Conservation (phyloP, 2,329 filamentous ascomycete genomes). For the Sphaerulina vaccinii region DNA sequence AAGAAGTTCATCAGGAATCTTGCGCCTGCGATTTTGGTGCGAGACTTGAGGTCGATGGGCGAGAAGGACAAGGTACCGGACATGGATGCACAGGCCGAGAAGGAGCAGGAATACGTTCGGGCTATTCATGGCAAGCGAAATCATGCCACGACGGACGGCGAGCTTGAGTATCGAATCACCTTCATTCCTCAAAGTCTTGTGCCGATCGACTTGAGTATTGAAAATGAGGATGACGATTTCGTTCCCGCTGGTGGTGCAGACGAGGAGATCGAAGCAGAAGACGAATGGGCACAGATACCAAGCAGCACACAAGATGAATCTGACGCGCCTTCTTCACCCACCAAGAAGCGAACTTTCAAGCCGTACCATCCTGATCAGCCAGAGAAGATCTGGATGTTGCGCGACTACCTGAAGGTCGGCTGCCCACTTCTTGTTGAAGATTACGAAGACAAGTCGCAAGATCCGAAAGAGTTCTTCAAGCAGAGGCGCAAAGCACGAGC, state of each 20-base stretch:
- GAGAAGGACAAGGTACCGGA: constrained; percentile 22
- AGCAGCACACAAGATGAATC: constrained; percentile 31
- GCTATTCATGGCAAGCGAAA: constrained; percentile 66
- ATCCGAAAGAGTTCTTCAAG: constrained; percentile 32
- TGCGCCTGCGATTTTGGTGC: constrained; percentile 70
- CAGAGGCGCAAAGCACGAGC: constrained; percentile 28
- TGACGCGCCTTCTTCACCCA: constrained; percentile 40
- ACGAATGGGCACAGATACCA: constrained; percentile 21
- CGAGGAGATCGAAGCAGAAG: constrained; percentile 38
- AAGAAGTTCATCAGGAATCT: constrained; percentile 81
- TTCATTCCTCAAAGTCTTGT: constrained; percentile 76
- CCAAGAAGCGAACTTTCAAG: constrained; percentile 46
- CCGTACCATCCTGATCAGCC: constrained; percentile 65
- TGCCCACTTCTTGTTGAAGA: constrained; percentile 64
- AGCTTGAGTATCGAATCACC: constrained; percentile 73
- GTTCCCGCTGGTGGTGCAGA: constrained; percentile 41
- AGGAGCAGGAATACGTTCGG: constrained; percentile 58
- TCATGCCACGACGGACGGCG: constrained; percentile 72
- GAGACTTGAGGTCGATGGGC: constrained; percentile 50
- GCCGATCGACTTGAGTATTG: constrained; percentile 69
- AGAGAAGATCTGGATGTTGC: constrained; percentile 68
- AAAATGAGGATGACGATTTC: constrained; percentile 62
- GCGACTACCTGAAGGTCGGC: constrained; percentile 62
- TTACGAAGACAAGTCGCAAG: constrained; percentile 55
- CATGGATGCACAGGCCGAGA: constrained; percentile 43